These are phyloP conservation scores for Rhodotorula sp. DNA, from an alignment of 1,284 basidiomycete genomes.

Conservation along the genomic window DNA sequence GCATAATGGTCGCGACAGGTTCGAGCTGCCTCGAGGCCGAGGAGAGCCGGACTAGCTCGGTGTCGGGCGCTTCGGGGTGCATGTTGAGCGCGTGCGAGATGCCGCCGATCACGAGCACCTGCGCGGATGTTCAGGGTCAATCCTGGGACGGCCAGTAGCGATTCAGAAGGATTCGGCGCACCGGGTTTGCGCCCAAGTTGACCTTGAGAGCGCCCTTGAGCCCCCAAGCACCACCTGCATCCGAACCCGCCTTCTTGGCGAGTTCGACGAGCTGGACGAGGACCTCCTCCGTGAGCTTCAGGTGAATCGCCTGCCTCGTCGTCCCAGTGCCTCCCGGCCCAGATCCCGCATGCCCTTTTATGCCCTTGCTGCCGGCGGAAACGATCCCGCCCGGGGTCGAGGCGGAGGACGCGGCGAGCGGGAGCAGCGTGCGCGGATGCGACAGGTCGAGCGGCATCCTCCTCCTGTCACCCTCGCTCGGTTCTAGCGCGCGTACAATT, in stretches of 20 bases:
- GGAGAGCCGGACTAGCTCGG: conserved; percentile 19
- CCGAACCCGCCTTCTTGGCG: conserved; percentile 7
- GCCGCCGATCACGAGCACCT: conserved; percentile 28
- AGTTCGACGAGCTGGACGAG: conserved; percentile 23
- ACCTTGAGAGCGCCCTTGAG: background rate
- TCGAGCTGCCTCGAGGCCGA: conserved; percentile 17
- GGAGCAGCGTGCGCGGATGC: conserved; percentile 24
- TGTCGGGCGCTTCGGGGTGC: conserved; percentile 26
- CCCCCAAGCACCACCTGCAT: too few relatives aligned
- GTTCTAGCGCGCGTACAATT: too few relatives aligned
- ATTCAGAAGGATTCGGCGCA: background rate
- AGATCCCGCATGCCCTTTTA: background rate
- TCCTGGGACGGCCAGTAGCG: background rate
- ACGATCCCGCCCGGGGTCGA: background rate
- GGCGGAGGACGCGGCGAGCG: conserved; percentile 1
- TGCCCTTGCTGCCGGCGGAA: background rate
- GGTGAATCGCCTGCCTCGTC: conserved; percentile 22
- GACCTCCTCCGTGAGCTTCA: conserved; percentile 29
- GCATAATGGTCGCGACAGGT: conserved; percentile 25
- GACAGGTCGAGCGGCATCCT: conserved; percentile 32
- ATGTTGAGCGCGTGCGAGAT: conserved; percentile 26
- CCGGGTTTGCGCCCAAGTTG: conserved; percentile 5
- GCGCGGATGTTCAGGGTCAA: background rate
- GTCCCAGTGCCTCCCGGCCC: background rate
- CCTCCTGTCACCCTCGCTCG: background rate